Evolutionary conservation across 2,329 filamentous ascomycete species (phyloP).

Genomic region (Lasiodiplodia sp.): DNA sequence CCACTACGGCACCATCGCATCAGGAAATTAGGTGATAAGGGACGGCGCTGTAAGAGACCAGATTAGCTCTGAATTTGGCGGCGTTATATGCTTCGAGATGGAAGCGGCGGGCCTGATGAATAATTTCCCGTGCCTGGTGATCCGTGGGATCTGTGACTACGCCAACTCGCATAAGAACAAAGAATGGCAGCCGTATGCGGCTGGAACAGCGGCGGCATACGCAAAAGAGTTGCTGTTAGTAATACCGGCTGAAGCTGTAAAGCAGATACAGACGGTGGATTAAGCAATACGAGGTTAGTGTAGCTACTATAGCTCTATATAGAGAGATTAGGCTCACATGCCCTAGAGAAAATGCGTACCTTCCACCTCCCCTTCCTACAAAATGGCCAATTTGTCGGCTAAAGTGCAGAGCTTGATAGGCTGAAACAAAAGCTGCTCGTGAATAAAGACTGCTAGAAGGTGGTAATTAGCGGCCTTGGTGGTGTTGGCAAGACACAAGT

Average conservation of each 20-base stretch:
- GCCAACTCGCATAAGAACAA: slow-evolving; percentile 37
- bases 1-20: slow-evolving; percentile 28
- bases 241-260: slow-evolving; percentile 31
- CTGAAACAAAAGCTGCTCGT: slow-evolving; percentile 40
- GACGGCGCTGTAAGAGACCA: neutral
- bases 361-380: slow-evolving; percentile 39
- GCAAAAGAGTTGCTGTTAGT: slow-evolving; percentile 35
- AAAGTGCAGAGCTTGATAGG: slow-evolving; percentile 36
- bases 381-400: slow-evolving; percentile 40
- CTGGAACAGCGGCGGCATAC: slow-evolving; percentile 36
- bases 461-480: slow-evolving; percentile 41
- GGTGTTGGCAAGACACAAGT: slow-evolving; percentile 44
- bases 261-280: slow-evolving; percentile 28
- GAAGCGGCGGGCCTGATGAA: slow-evolving; percentile 41
- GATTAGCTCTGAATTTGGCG: slow-evolving; percentile 33
- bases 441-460: slow-evolving; percentile 35
- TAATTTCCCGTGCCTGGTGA: slow-evolving; percentile 37
- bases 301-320: slow-evolving; percentile 28
- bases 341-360: slow-evolving; percentile 20
- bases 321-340: neutral
- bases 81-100: slow-evolving; percentile 37
- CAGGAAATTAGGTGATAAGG: slow-evolving; percentile 21
- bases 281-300: slow-evolving; percentile 28
- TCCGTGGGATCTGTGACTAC: slow-evolving; percentile 39
- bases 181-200: slow-evolving; percentile 36